Percentiles rank a stretch among this genome's conserved stretches.
These are phyloP conservation scores for Penicillium cataractarum DNA, from an alignment of 495 filamentous ascomycete genomes.

Conservation along the genomic window DNA sequence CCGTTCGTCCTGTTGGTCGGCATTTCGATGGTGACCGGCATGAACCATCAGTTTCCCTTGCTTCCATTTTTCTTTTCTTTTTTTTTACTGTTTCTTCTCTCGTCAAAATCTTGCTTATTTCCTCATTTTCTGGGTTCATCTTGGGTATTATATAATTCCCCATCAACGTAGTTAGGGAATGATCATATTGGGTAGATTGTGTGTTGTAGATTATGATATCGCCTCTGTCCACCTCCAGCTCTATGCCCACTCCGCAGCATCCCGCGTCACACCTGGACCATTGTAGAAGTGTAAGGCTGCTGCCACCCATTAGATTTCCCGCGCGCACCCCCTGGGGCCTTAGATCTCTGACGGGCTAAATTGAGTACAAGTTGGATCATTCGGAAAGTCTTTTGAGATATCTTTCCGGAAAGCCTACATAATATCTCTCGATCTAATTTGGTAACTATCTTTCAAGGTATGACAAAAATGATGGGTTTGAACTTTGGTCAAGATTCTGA, in stretches of 20 bases:
- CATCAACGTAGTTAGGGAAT: neutral
- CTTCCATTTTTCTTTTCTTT: slow-evolving; percentile 8
- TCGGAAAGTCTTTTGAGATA: too few relatives aligned
- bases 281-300: neutral
- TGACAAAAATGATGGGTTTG: too few relatives aligned
- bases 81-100: slow-evolving; percentile 10
- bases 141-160: neutral
- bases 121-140: neutral
- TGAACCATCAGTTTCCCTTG: slow-evolving; percentile 16
- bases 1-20: slow-evolving; percentile 6
- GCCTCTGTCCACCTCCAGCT: neutral
- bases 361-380: too few relatives aligned
- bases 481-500: too few relatives aligned
- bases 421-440: too few relatives aligned
- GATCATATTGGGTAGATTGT: neutral
- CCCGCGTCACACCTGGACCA: neutral
- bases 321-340: too few relatives aligned
- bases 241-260: neutral
- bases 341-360: too few relatives aligned
- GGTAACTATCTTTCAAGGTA: too few relatives aligned
- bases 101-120: slow-evolving; percentile 11
- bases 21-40: slow-evolving; percentile 22
- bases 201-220: neutral
- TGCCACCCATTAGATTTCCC: too few relatives aligned
- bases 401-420: too few relatives aligned